Base-by-base conservation (phyloP, 1,284 basidiomycete species). In the Fomitopsis pinicola region DNA sequence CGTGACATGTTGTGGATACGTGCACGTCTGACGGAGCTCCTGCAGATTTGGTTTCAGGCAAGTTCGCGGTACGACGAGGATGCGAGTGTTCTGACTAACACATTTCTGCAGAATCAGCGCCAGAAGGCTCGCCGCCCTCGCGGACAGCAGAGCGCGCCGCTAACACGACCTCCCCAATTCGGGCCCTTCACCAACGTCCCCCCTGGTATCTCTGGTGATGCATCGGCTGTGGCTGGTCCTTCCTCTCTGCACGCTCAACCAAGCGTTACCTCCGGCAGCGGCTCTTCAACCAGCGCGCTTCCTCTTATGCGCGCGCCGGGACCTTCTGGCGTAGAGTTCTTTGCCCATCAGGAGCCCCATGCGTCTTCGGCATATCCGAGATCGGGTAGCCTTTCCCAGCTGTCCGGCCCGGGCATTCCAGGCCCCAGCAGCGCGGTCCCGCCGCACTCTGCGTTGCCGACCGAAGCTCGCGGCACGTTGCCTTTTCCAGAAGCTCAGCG, bases 21-120 rank as follows among this genome's bases (percentile, higher is more conserved):
- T 57, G 14, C 53, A 19, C 17, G 63, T 66, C 72, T 71, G 61
- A 70, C 71, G 46, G 67, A 60, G 42, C 45, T 40, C 60, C 59
- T 63, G 60, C 69, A 92, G 90, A 91, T 92, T 65, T 92, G 90
- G 90, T 92, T 92, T 73, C 90, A 92, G 82, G 90, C 88, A 69
- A 70, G 83, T 74, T 14, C 59, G 42, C 35, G 6, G 7, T 30
- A n/a, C 28, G 19, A 26, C 10, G 1, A 26, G 33, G 12, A 36
- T 62, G 50, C 44, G 33, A 38, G 53, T 52, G 59, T 59, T 60
- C 48, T 57, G 60, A 59, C 50, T 68, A 35, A 38, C 61, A 57
- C 59, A 63, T 55, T 40, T 33, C 70, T 64, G 62, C 68, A 91
- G 89, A 91, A 91, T 71, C 89, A 91, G 70, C 83, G 89, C 62